These are phyloP conservation scores for Fraxinus nigra DNA, from an alignment of 305 asterid genomes.

Conservation along the genomic window DNA sequence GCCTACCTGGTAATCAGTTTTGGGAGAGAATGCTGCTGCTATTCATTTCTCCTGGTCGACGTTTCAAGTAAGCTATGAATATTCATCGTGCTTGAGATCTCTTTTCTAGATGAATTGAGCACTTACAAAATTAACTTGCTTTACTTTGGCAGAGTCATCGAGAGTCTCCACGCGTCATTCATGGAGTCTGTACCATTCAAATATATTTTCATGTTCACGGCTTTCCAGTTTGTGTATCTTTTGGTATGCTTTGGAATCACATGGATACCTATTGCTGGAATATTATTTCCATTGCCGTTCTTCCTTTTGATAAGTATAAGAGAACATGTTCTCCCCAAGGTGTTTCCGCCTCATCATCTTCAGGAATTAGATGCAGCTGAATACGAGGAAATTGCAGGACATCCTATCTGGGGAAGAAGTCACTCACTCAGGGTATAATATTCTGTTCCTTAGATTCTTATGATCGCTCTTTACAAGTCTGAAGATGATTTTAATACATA, in stretches of 20 bases:
- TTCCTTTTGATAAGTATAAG: conserved; percentile 72
- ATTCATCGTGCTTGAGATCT: not conserved
- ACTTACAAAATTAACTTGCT: not conserved
- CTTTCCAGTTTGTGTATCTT: conserved; percentile 61
- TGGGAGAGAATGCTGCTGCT: conserved; percentile 84
- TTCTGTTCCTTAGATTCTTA: not conserved
- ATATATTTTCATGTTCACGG: conserved; percentile 64
- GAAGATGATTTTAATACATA: not conserved
- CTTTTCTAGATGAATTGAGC: not conserved
- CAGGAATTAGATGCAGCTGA: conserved; percentile 81
- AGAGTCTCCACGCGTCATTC: conserved; percentile 74
- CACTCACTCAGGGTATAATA: conserved; percentile 41
- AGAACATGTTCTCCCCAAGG: conserved; percentile 73
- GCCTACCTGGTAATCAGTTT: conserved; percentile 89
- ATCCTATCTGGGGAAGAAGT: conserved; percentile 39
- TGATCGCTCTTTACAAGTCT: not conserved
- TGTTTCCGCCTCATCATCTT: conserved; percentile 59
- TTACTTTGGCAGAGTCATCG: conserved; percentile 52
- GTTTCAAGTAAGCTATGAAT: conserved; percentile 63
- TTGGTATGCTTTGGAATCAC: conserved; percentile 81
- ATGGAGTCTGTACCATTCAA: conserved; percentile 89
- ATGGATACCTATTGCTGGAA: conserved; percentile 93
- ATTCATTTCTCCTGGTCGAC: conserved; percentile 71
- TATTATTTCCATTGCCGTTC: conserved; percentile 81
- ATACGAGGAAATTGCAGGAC: conserved; percentile 78